Base-by-base conservation (phyloP, 2,329 filamentous ascomycete species). In the Fusarium anthophilum region DNA sequence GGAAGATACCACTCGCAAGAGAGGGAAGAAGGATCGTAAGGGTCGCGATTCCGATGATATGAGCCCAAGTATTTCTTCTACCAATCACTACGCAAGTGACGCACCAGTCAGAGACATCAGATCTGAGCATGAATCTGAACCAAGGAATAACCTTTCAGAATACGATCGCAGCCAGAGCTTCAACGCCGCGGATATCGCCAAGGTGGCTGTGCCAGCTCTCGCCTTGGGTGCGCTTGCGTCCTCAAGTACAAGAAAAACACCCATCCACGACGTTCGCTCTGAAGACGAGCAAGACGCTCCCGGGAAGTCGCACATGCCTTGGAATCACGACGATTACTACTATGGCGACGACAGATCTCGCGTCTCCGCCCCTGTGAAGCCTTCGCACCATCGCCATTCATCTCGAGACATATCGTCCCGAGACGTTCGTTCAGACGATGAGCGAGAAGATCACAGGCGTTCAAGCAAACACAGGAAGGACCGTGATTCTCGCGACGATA, bases 1-100 rank as follows among this genome's bases (percentile, higher is more conserved):
- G 78, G 73, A 79, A 69, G 79, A 82, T 18, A 65, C 75, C 41
- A 65, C 78, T 32, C 69, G 74, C 15, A 80, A 79, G 60, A 84
- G 80, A 72, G 78, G 80, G 30, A 83, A 81, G 65, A 82, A 81
- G 67, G 76, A 76, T 50, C 70, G 69, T 24, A 80, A 71, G 69
- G 79, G 74, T 20, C 80, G 76, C 24, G 80, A 81, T 35, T 58
- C 73, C 13, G 78, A 80, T 28, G 76, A 77, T 39, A 56, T 62
- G 13, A 69, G 62, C 48, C 69, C 78, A 17, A 75, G 68, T 43
- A 76, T 79, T 14, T 79, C 81, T 20, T 77, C 80, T 30, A 66
- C 78, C 20, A 80, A 81, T 41, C 78, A 78, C 38, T 79, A 78
- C 26, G 79, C 81, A 56, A 66, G 53, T 41, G 65, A 74, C 38